phyloP scores from a whole-genome alignment of 345 rosid genomes.

The Acer campestre region DNA sequence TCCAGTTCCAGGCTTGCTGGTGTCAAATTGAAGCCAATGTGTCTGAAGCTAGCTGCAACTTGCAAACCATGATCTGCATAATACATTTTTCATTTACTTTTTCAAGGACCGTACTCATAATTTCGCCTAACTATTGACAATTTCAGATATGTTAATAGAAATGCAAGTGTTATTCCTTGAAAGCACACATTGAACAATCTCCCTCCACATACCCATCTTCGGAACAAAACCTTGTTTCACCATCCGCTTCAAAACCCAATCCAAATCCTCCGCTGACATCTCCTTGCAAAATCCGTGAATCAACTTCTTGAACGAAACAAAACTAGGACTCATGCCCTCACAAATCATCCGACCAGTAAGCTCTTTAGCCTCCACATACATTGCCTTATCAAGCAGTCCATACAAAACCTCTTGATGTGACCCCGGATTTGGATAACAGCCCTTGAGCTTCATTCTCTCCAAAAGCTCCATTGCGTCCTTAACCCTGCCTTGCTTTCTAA shows the following conservation, averaged over 20 bases:
- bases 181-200: constrained; percentile 39
- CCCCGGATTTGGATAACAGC: constrained; percentile 72
- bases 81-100: no score
- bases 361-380: constrained; percentile 57
- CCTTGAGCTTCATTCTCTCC: constrained; percentile 62
- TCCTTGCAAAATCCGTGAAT: constrained; percentile 59
- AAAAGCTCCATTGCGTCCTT: constrained; percentile 63
- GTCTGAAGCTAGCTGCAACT: not conserved
- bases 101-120: not conserved
- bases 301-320: constrained; percentile 62
- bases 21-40: not conserved
- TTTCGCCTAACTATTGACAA: constrained; percentile 13
- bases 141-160: constrained; percentile 19
- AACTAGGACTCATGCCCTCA: constrained; percentile 62
- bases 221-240: constrained; percentile 80
- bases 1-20: no score
- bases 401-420: constrained; percentile 81
- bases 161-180: constrained; percentile 17
- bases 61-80: not conserved
- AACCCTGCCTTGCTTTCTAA: constrained; percentile 74
- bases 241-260: constrained; percentile 75
- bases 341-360: constrained; percentile 60
- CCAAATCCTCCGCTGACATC: constrained; percentile 52
- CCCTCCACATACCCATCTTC: constrained; percentile 72
- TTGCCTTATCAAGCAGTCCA: constrained; percentile 67